These are phyloP conservation scores for Umbelopsis isabellina DNA, from an alignment of 192 early-diverging fungal species.

Conservation along the genomic window DNA sequence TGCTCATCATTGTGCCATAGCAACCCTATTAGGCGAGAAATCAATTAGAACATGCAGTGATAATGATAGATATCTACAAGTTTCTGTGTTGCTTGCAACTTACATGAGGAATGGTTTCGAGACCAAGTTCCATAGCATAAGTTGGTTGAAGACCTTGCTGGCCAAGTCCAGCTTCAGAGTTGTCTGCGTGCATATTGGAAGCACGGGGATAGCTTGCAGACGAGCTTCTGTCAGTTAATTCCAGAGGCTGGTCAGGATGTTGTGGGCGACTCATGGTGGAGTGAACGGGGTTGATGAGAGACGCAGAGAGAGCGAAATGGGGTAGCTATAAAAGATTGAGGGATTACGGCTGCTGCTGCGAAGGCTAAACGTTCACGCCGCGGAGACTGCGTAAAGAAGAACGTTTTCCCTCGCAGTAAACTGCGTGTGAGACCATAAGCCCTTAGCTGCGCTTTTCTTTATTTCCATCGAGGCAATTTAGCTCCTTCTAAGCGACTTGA, in stretches of 20 bases:
- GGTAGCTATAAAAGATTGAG: slow-evolving; percentile 17
- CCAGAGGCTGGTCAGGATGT: background rate
- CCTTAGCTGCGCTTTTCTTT: too few species aligned
- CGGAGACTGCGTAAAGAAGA: background rate
- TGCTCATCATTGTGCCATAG: slow-evolving; percentile 52
- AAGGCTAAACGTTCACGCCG: slow-evolving; percentile 18
- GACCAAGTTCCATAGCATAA: slow-evolving; percentile 32
- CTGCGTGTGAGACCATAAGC: too few species aligned
- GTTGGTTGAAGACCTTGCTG: slow-evolving; percentile 32
- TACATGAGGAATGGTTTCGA: slow-evolving; percentile 35
- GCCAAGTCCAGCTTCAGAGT: slow-evolving; percentile 26
- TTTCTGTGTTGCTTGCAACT: background rate
- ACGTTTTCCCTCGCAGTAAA: background rate
- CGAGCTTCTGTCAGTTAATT: slow-evolving; percentile 6
- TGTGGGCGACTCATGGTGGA: background rate
- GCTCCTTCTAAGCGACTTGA: too few species aligned
- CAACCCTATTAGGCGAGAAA: slow-evolving; percentile 25
- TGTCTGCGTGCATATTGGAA: background rate
- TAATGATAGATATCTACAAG: background rate
- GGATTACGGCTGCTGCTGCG: slow-evolving; percentile 3
- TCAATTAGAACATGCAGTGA: background rate
- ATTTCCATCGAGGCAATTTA: too few species aligned
- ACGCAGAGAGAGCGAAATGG: background rate
- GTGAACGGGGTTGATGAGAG: background rate
- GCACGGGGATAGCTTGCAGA: background rate